Base-by-base conservation (phyloP, 163 green algal genomes). In the Scenedesmus sp. region DNA sequence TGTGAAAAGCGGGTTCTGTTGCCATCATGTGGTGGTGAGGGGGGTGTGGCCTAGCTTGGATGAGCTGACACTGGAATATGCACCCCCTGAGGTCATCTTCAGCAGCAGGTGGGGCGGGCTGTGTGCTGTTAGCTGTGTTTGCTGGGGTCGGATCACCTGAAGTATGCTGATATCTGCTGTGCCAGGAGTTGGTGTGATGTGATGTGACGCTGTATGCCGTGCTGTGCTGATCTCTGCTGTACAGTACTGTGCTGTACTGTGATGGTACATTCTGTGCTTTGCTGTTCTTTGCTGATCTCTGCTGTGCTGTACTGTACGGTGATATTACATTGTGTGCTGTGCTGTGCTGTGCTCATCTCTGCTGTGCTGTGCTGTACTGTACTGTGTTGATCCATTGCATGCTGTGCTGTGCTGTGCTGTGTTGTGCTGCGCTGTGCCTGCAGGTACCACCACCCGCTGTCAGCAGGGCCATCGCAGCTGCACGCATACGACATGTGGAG, bases 61-160 rank as follows among this genome's bases (percentile, higher is more conserved):
- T 52, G 89, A 97, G 84, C 94, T 97, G 62, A 97, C 96, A 0
- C 74, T 94, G 23, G 94, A 97, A 91, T 97, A 97, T 82, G 94
- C 96, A 20, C 95, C 96, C 13, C 96, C 95, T 1, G 95, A 97
- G 90, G 95, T 95, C 4, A 60, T 96, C 57, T 96, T 95, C 84
- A 91, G 86, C 56, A 91, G 91, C 57, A 88, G 60, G 89, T 89
- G 64, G 34, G 34, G 34, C 18, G 70, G 10, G 64, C 3, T 73
- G 64, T 73, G 64, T 52, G 70, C 2, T 34, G 3, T 77, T 77
- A 23, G 12, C 64, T 13, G 10, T 23, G 64, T 10, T 18, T 73
- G 34, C 34, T 46, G 34, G 34, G 59, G 10, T 64, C 59, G 59
- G 59, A 15, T 9, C 7, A 64, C 8, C 10, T 64, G 59, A 9